Evolutionary conservation across 306 rosid genomes (phyloP), one percentile per base, ranked within the genome.

Genomic region (Lathyrus tuberosus): DNA sequence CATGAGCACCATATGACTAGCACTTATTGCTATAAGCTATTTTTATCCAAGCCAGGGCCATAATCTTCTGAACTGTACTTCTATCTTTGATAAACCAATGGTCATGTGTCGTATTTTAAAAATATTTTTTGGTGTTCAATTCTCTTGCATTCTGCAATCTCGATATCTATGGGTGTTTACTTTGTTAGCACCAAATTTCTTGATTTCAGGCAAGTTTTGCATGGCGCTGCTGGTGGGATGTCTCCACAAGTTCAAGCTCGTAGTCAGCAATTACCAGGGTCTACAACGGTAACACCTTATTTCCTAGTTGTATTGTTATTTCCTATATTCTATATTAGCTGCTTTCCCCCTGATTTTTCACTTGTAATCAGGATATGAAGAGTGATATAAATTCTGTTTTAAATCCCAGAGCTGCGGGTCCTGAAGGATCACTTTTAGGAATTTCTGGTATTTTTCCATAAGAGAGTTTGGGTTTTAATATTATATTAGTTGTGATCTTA

Each of bases 181-280:
- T 35, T 71, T 53, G 63, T 53, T 28, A 20, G 71, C 65, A 48
- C 62, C 26, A 31, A 64, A 30, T 16, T 53, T 53, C 53, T 76
- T 72, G 70, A 72, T 85, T 84, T 67, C 88, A 94, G 99, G 82
- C 99, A 90, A 87, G 96, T 88, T 51, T 79, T 94, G 89, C 99
- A 91, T 65, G 88, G 86, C 67, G 14, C 97, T 62, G 83, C 89
- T 22, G 97, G 95, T 52, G 95, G 91, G 47, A 89, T 95, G 89
- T 84, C 96, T 86, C 88, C 93, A 51, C 99, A 95, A 84, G 93
- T 86, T 78, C 99, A 95, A 86, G 85, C 89, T 57, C 90, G 93
- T 61, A 85, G 79, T 81, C 99, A 89, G 83, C 99, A 87, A 72
- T 65, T 91, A 73, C 84, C 92, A 24, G 99, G 96, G 79, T 86